Conservation (phyloP, 2,329 filamentous ascomycete species). For the Periconia digitata region DNA sequence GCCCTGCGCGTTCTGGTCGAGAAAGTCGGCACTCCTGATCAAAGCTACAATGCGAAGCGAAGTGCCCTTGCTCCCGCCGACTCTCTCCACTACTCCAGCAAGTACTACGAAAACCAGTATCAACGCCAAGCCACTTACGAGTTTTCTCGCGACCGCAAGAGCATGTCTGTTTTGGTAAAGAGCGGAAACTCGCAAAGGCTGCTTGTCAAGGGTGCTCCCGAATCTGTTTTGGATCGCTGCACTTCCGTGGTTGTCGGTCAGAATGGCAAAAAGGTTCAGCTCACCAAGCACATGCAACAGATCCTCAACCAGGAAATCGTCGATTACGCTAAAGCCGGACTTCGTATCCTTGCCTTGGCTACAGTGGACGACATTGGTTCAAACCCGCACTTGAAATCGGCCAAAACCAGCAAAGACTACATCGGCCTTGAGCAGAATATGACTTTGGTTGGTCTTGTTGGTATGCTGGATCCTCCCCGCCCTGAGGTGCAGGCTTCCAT, state of each 20-base stretch:
- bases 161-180: slow-evolving; percentile 93
- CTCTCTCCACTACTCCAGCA: slow-evolving; percentile 78
- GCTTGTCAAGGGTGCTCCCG: slow-evolving; percentile 93
- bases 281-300: slow-evolving; percentile 69
- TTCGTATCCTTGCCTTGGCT: slow-evolving; percentile 92
- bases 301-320: slow-evolving; percentile 78
- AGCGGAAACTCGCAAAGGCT: slow-evolving; percentile 72
- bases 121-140: slow-evolving; percentile 85
- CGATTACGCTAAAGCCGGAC: slow-evolving; percentile 86
- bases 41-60: slow-evolving; percentile 57
- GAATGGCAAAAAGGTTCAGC: slow-evolving; percentile 73
- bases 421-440: slow-evolving; percentile 86
- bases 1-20: slow-evolving; percentile 88
- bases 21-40: slow-evolving; percentile 85
- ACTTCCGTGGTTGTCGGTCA: slow-evolving; percentile 76
- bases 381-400: slow-evolving; percentile 69
- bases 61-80: slow-evolving; percentile 55
- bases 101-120: slow-evolving; percentile 76
- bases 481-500: slow-evolving; percentile 88
- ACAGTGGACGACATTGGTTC: slow-evolving; percentile 74
- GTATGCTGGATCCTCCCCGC: slow-evolving; percentile 95
- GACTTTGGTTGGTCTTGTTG: slow-evolving; percentile 89
- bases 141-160: slow-evolving; percentile 97
- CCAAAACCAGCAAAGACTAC: slow-evolving; percentile 84
- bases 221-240: slow-evolving; percentile 91